Evolutionary conservation across 208 protist species (phyloP), one percentile per base, ranked within the genome.

Genomic region (Acanthamoeba divionensis): DNA sequence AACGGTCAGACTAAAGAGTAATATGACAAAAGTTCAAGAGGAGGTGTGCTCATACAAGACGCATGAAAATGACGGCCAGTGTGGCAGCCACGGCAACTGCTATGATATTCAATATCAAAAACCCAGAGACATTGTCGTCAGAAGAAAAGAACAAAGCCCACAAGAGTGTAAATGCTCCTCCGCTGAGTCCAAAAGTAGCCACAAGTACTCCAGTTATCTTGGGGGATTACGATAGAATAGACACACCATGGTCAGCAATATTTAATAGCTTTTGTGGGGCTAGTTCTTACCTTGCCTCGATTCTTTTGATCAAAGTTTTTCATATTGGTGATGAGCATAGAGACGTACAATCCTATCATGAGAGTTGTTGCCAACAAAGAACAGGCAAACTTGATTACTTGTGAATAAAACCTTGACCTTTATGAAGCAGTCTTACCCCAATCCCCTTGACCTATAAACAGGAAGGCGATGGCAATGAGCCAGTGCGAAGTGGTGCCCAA

Each of bases 91-190:
- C 15, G 8, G 38, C 69, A 9, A 79, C 69, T 1, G 55, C 69
- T 21, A 79, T 54, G 10, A 24, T 48, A 21, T 24, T 54, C 45
- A 54, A 79, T 15, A 79, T 41, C 7, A 79, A 38, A 24, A 44
- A 79, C 26, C 69, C 69, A 26, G 69, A 41, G 7, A 54, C 69
- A 33, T 79, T 31, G 69, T 79, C 69, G 38, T 41, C 55, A n/a
- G n/a, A n/a, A 24, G 69, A 79, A 48, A 79, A 79, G 69, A 79
- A 79, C 21, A 79, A 24, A 8, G 69, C 69, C 5, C 55, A 79
- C 45, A 79, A 38, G 0, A 79, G 44, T 48, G 69, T 79, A 31
- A 79, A 79, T 29, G 55, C 36, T 41, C 69, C 69, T 24, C 69
- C 55, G 26, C 45, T 57, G 24, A 79, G 44, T 4, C 69, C 69